Evolutionary conservation across 352 stramenopile species (phyloP), one percentile per base, ranked within the genome.

Genomic region (Phytophthora lateralis): DNA sequence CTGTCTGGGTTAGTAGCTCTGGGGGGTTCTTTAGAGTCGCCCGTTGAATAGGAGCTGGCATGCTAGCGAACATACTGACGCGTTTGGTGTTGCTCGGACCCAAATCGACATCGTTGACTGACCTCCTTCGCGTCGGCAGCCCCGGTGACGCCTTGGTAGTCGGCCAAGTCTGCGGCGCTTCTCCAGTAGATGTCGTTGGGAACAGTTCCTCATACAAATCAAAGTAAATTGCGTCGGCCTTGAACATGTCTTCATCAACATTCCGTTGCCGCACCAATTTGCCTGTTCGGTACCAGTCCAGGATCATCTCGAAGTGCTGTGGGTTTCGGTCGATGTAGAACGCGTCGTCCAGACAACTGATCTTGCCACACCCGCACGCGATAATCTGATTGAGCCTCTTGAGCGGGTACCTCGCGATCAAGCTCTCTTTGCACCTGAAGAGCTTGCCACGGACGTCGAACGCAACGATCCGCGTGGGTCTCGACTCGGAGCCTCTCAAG

Each of bases 321-420:
- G 84, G 79, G 49, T 89, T 93, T 29, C 84, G 78, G 51, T 93
- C 81, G 34, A 93, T 85, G 41, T 82, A 91, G 61, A 88, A 85
- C 8, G 79, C 80, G 18, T 78, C 68, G 20, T 63, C 66, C 34
- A 64, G 51, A 48, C 62, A 86, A 57, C 46, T 70, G 56, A 54
- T 80, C 43, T 69, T 76, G 20, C 63, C 79, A 35, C 79, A 90
- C 6, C 75, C 70, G 39, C 84, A 90, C 3, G 54, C 75, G 42
- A 90, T 75, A 12, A 93, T 69, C 37, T 82, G 81, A 39, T 82
- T 60, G 10, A 93, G 68, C 34, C 81, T 67, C 44, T 90, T 90
- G n/a, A 58, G 45, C 4, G 84, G 81, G 43, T 75, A 80, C 49
- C 84, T 87, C 37, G 69, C 68, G 37, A 91, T 77, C 26, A 91